Base-by-base conservation (phyloP, 345 rosid species). In the Dimocarpus longan region DNA sequence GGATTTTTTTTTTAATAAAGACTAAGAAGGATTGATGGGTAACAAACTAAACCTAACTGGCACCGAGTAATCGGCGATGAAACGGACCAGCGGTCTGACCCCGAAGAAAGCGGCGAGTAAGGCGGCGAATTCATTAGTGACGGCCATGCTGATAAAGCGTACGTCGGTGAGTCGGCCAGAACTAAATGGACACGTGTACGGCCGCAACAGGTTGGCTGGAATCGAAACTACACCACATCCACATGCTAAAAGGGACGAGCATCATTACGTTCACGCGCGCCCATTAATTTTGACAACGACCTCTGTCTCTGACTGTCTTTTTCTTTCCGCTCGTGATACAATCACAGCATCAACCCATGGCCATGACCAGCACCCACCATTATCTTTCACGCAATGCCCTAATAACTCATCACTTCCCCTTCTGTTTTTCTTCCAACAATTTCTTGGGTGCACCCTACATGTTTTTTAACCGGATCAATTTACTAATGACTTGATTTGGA, bases 21-120 rank as follows among this genome's bases (percentile, higher is more conserved):
- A 62, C 11, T 1, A 1, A 0, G 19, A 4, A 40, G 18, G 68
- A 43, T 16, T 39, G 76, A 75, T 22, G 70, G 4, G 32, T 50
- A 68, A 78, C 78, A 46, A 40, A 68, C 73, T 56, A 22, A 28
- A 66, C 75, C 21, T 26, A 78, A 78, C 81, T 57, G 76, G 79
- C 76, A 22, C 59, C 73, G 81, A 82, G 65, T 65, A 77, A 73
- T 74, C 76, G 79, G 63, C 76, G 79, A 82, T 32, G 72, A 65
- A 48, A 72, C 68, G 70, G 16, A 24, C 28, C 59, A 0, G n/a
- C 59, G 59, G 21, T 5, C 11, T 4, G 57, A 16, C 77, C 8
- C 77, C 74, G 44, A 78, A 63, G 37, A 64, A 19, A 21, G 76
- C 79, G 80, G 63, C 83, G 73, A 43, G 43, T 15, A 43, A 73